Conservation (phyloP, 129 eudicot species). For the Heracleum sosnowskyi region DNA sequence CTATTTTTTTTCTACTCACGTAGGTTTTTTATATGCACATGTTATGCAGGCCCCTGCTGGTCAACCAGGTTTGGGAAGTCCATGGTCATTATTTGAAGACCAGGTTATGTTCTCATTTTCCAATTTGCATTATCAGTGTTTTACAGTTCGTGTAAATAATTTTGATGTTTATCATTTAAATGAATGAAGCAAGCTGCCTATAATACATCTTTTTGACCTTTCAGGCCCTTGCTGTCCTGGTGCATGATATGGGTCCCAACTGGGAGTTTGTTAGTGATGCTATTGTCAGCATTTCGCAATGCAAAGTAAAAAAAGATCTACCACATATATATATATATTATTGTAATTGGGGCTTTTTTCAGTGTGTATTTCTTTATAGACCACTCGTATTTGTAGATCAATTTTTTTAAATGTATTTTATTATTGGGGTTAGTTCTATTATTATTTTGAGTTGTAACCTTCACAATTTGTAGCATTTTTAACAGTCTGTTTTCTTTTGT, state of each 20-base stretch:
- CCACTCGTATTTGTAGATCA: too few relatives aligned
- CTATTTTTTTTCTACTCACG: neutral
- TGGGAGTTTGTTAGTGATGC: conserved; percentile 99
- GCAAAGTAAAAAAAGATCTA: conserved; percentile 39
- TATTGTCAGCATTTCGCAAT: conserved; percentile 69
- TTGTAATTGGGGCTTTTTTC: neutral
- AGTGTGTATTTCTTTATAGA: neutral
- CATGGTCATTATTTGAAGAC: conserved; percentile 86
- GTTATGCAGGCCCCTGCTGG: conserved; percentile 15
- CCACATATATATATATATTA: too few relatives aligned
- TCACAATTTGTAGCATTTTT: neutral
- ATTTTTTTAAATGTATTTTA: too few relatives aligned
- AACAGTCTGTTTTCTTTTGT: neutral
- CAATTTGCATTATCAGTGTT: neutral
- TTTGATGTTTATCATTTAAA: neutral
- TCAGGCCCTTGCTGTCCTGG: conserved; percentile 97
- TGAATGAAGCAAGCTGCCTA: neutral
- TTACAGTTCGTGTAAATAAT: too few relatives aligned
- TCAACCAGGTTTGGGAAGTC: conserved; percentile 75
- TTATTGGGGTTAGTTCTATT: neutral
- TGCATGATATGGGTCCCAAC: conserved; percentile 96
- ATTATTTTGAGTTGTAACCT: neutral
- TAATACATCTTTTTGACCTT: neutral
- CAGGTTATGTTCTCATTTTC: conserved; percentile 40
- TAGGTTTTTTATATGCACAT: too few relatives aligned